These are phyloP conservation scores for Monosporascus ibericus DNA, from an alignment of 2,329 filamentous ascomycete genomes.

Conservation along the genomic window DNA sequence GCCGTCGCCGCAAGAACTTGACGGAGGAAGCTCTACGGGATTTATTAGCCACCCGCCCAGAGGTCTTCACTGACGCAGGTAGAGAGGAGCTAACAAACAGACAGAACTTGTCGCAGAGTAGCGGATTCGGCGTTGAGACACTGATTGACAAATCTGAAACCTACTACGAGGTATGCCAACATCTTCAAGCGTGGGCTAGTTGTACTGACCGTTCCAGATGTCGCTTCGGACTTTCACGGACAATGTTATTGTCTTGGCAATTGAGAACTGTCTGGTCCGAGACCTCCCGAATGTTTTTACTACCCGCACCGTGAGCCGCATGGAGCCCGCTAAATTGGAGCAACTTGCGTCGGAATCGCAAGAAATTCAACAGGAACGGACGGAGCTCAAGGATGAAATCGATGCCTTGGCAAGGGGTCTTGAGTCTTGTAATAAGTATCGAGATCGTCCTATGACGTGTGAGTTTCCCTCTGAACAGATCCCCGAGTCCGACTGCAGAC, in stretches of 20 bases:
- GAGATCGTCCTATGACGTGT: slow-evolving; percentile 2
- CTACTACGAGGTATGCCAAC: slow-evolving; percentile 34
- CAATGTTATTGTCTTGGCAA: slow-evolving; percentile 28
- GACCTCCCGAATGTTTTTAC: slow-evolving; percentile 27
- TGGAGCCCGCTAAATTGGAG: slow-evolving; percentile 20
- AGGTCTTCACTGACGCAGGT: slow-evolving; percentile 16
- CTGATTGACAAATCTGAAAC: slow-evolving; percentile 38
- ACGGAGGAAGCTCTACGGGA: slow-evolving; percentile 9
- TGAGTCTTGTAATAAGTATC: slow-evolving; percentile 16
- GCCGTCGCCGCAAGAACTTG: slow-evolving; percentile 8
- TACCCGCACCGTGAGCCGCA: slow-evolving; percentile 23
- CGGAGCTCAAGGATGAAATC: slow-evolving; percentile 10
- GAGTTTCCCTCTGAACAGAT: not conserved
- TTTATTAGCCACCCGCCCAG: slow-evolving; percentile 13
- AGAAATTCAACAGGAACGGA: slow-evolving; percentile 15
- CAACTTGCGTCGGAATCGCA: slow-evolving; percentile 20
- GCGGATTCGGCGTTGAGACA: slow-evolving; percentile 30
- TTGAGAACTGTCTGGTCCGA: slow-evolving; percentile 31
- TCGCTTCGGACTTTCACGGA: slow-evolving; percentile 27
- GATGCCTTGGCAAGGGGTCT: slow-evolving; percentile 15
- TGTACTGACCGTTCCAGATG: slow-evolving; percentile 12
- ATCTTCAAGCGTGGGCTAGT: not conserved
- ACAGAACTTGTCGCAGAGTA: slow-evolving; percentile 1
- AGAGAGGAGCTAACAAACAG: slow-evolving; percentile 9
- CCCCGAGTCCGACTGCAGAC: not conserved